A percentile compares a stretch with the other conserved stretches of the same genome.
phyloP scores from a whole-genome alignment of 129 eudicot species.

The Flaveria robusta region DNA sequence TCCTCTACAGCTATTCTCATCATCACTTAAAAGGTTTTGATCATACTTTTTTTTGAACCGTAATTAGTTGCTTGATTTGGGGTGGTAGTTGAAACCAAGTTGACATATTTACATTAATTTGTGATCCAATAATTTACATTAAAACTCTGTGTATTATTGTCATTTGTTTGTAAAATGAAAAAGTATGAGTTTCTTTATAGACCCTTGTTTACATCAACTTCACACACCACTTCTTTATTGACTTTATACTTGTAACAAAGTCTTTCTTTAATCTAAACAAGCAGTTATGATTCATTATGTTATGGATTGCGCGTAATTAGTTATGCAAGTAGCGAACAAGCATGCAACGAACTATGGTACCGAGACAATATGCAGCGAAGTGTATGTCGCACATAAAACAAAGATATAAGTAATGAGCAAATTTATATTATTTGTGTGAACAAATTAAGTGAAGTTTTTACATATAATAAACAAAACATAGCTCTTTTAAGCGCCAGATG shows the following conservation, averaged over 20 bases:
- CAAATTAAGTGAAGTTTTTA: too few relatives aligned
- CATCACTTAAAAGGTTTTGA: not conserved
- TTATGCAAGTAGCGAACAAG: not conserved
- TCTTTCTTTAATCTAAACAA: not conserved
- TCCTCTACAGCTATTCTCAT: not conserved
- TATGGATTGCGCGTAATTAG: not conserved
- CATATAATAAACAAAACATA: too few relatives aligned
- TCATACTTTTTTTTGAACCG: not conserved
- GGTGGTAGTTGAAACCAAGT: conserved; percentile 16
- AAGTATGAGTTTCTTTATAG: not conserved
- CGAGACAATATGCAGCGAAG: too few relatives aligned
- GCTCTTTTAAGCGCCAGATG: too few relatives aligned
- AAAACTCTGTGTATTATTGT: not conserved
- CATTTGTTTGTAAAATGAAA: not conserved
- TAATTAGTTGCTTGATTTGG: conserved; percentile 17
- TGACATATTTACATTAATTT: not conserved
- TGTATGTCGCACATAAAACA: too few relatives aligned
- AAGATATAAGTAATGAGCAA: too few relatives aligned
- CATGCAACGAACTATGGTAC: not conserved
- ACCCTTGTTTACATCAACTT: too few relatives aligned
- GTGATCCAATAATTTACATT: not conserved
- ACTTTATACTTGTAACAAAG: not conserved
- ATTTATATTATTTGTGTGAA: too few relatives aligned
- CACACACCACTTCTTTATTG: not conserved
- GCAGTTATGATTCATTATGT: not conserved